Evolutionary conservation across 495 filamentous ascomycete genomes (phyloP).

Genomic region (Cercophora newfieldiana): DNA sequence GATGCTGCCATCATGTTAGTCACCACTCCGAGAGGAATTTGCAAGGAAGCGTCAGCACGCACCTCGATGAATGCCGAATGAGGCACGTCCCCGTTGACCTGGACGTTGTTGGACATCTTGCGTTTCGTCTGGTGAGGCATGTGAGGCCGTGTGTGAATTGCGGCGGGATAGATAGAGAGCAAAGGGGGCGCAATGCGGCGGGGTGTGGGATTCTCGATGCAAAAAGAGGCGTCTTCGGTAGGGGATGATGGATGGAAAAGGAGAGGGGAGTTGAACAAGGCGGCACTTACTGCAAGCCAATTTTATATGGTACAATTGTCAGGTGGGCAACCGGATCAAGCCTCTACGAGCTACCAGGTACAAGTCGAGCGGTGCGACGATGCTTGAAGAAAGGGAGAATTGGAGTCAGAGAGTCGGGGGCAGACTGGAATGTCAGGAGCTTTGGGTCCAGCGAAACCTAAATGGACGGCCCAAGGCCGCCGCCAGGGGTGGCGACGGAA

Average conservation of each 20-base stretch:
- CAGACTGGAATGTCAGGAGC: slow-evolving; percentile 14
- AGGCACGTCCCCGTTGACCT: slow-evolving; percentile 34
- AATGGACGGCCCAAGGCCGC: not conserved
- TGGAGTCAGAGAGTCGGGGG: not conserved
- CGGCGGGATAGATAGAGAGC: not conserved
- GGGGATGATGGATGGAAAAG: not conserved
- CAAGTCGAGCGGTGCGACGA: not conserved
- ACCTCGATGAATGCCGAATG: slow-evolving; percentile 32
- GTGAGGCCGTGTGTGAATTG: slow-evolving; percentile 15
- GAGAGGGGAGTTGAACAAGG: not conserved
- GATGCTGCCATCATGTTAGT: slow-evolving; percentile 56
- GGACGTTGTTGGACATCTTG: slow-evolving; percentile 25
- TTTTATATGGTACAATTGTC: not conserved
- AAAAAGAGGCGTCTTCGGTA: not conserved
- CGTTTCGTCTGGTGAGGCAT: slow-evolving; percentile 21
- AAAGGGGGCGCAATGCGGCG: not conserved
- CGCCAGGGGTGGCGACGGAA: slow-evolving; percentile 7
- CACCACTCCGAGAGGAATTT: not conserved
- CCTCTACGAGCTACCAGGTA: not conserved
- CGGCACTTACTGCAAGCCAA: not conserved
- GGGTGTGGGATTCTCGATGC: not conserved
- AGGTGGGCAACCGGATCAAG: not conserved
- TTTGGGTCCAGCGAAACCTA: slow-evolving; percentile 9
- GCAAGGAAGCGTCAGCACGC: slow-evolving; percentile 3
- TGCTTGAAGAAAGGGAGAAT: not conserved